phyloP scores from a whole-genome alignment of 1,284 basidiomycete species.

The Sporisorium scitamineum region DNA sequence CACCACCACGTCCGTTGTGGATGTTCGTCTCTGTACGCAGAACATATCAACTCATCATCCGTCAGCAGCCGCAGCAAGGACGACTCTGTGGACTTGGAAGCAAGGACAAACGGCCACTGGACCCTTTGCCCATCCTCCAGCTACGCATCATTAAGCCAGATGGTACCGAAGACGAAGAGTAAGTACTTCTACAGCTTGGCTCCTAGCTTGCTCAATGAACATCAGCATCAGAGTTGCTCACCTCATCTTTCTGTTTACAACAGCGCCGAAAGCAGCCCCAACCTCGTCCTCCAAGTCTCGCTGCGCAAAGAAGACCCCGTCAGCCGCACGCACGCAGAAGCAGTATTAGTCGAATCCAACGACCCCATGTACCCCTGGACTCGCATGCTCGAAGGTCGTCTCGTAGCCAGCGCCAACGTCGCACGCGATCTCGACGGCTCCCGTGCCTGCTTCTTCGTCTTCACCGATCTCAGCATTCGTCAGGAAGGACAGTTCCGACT shows the following conservation, averaged over 20 bases:
- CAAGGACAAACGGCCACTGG: constrained; percentile 55
- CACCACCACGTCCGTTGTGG: not conserved
- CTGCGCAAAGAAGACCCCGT: constrained; percentile 29
- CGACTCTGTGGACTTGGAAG: constrained; percentile 51
- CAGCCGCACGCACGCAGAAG: constrained; percentile 18
- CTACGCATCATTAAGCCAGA: constrained; percentile 38
- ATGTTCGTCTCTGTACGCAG: constrained; percentile 10
- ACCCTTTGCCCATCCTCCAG: constrained; percentile 57
- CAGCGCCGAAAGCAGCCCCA: constrained; percentile 50
- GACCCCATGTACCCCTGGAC: constrained; percentile 33
- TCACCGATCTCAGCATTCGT: constrained; percentile 54
- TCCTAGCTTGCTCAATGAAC: not conserved
- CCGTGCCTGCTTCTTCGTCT: constrained; percentile 53
- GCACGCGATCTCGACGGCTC: constrained; percentile 48
- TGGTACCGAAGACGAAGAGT: constrained; percentile 48
- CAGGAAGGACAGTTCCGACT: constrained; percentile 49
- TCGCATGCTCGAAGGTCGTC: constrained; percentile 48
- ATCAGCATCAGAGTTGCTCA: not conserved
- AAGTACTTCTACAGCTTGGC: constrained; percentile 8
- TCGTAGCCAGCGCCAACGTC: constrained; percentile 47
- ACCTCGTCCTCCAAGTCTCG: constrained; percentile 44
- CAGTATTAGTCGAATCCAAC: constrained; percentile 36
- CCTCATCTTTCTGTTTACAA: too few species aligned
- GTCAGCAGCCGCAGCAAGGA: constrained; percentile 54
- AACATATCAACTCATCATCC: constrained; percentile 40